These are phyloP conservation scores for Ophiognomonia clavigignenti-juglandacearum DNA, from an alignment of 2,329 filamentous ascomycete genomes.

Conservation along the genomic window DNA sequence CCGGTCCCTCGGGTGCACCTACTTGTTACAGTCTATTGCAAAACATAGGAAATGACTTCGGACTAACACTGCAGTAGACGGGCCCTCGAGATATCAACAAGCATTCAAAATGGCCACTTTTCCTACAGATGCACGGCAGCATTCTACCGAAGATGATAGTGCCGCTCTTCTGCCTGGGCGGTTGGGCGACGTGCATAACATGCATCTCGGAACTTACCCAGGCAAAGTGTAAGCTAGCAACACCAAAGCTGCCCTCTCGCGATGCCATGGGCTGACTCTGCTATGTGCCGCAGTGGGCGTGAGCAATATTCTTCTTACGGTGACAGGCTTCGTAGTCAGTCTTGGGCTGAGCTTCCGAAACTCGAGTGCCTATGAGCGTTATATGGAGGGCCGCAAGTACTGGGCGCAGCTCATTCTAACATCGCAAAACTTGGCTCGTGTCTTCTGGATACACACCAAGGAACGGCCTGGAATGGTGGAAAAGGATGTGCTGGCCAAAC, in stretches of 20 bases:
- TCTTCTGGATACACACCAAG: slow-evolving; percentile 75
- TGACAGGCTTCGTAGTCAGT: slow-evolving; percentile 82
- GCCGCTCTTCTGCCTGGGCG: slow-evolving; percentile 57
- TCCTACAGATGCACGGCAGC: slow-evolving; percentile 72
- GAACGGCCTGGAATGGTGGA: slow-evolving; percentile 58
- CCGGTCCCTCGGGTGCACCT: no score
- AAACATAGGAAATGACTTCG: not conserved
- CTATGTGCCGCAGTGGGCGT: slow-evolving; percentile 38
- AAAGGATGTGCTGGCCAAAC: slow-evolving; percentile 61
- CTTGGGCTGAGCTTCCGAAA: slow-evolving; percentile 73
- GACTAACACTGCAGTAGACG: slow-evolving; percentile 22
- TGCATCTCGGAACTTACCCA: slow-evolving; percentile 35
- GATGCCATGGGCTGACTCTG: not conserved
- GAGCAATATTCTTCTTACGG: slow-evolving; percentile 67
- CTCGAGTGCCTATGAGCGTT: slow-evolving; percentile 72
- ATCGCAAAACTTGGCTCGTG: slow-evolving; percentile 63
- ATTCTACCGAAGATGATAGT: slow-evolving; percentile 69
- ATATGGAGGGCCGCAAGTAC: slow-evolving; percentile 48
- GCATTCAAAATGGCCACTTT: slow-evolving; percentile 76
- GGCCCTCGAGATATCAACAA: slow-evolving; percentile 66
- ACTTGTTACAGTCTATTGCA: no score
- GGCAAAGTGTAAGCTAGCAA: slow-evolving; percentile 5
- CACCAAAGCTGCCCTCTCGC: not conserved
- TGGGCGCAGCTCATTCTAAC: slow-evolving; percentile 58
- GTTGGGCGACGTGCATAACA: slow-evolving; percentile 65